Percentiles rank a stretch among this genome's conserved stretches.
Conservation (phyloP, 148 eudicot species). For the Polygonum aviculare region DNA sequence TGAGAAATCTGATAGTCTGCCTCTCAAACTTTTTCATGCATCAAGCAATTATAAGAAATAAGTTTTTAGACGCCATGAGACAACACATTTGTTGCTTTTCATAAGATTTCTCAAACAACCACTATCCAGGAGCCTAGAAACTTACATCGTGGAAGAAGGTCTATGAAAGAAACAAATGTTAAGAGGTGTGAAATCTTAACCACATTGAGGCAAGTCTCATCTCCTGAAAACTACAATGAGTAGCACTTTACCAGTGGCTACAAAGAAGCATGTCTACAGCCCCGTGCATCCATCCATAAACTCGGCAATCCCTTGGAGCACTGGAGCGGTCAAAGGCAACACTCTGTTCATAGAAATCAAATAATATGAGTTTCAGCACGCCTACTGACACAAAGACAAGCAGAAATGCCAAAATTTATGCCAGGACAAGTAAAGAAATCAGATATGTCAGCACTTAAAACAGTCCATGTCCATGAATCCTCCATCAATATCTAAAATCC, state of each 20-base stretch:
- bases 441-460: too few species aligned
- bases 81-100: background rate
- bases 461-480: background rate
- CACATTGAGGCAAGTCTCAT: background rate
- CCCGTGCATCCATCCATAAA: constrained; percentile 62
- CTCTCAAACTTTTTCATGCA: background rate
- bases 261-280: constrained; percentile 1
- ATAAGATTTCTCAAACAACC: background rate
- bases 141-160: background rate
- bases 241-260: background rate
- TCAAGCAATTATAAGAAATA: background rate
- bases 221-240: too few species aligned
- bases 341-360: constrained; percentile 40
- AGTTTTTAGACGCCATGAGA: background rate
- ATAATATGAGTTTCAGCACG: background rate
- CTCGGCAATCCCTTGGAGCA: constrained; percentile 77
- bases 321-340: constrained; percentile 77
- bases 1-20: too few species aligned
- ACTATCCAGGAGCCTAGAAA: too few species aligned
- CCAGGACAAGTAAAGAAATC: background rate
- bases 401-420: background rate
- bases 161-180: background rate
- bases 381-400: background rate
- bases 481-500: background rate
- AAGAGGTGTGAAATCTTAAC: background rate